Base-by-base conservation (phyloP, 2,329 filamentous ascomycete genomes). In the Myriosclerotinia duriaeana region DNA sequence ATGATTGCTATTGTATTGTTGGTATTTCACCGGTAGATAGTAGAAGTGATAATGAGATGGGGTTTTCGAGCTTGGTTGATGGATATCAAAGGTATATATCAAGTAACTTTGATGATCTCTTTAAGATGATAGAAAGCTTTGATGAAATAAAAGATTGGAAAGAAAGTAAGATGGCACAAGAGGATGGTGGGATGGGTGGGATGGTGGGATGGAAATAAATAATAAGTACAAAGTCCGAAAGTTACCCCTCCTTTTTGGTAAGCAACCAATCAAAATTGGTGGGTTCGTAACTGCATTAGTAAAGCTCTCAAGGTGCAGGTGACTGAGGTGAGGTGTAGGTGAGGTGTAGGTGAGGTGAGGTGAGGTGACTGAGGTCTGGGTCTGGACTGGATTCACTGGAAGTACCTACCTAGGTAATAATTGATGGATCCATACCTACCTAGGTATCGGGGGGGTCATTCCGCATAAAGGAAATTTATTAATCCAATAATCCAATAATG, bases 1-100 rank as follows among this genome's bases (percentile, higher is more conserved):
- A 83, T 82, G 65, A 69, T 79, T 71, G 71, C 72, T 64, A 59
- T 67, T 64, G 65, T 60, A 26, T 50, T 53, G 22, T 5, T 52
- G 30, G 12, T 34, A 42, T 48, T 36, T 17, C 42, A 50, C 38
- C 14, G n/a, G 20, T 36, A 15, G 40, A 7, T 38, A 9, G 22
- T 38, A 30, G 30, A 15, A 40, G 53, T 30, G 20, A 20, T 26
- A 8, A 12, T 22, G 38, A 17, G 36, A 9, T 20, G 36, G 26
- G 50, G 11, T 30, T 61, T 34, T n/a, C 17, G n/a, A 9, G 14
- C 3, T 61, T 48, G 44, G 44, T 11, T 38, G 44, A 52, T 52
- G 34, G 15, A 30, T 40, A 60, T 48, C n/a, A 22, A 60, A 20
- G 30, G 6, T 50, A 12, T 17, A 38, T 7, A n/a, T 60, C 26